Conservation (phyloP, 2,329 filamentous ascomycete genomes). For the Verticillium tricorpus region DNA sequence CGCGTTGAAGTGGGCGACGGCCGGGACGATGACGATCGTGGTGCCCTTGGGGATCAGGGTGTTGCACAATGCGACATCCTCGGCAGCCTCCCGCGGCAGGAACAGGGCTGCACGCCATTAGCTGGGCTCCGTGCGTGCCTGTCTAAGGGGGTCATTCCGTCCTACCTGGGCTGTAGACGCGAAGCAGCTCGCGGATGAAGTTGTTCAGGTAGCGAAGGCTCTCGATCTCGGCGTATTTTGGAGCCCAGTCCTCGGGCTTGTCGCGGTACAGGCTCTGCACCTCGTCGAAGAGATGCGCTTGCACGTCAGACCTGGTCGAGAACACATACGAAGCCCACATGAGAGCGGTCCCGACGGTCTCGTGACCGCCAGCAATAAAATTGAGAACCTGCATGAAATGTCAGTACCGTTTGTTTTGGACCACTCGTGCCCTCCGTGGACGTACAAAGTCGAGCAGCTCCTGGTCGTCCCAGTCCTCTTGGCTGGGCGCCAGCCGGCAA, state of each 20-base stretch:
- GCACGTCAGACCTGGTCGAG: conserved; percentile 5
- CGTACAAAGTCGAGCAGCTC: conserved; percentile 20
- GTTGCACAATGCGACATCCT: conserved; percentile 22
- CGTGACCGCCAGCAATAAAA: conserved; percentile 16
- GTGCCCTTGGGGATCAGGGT: conserved; percentile 23
- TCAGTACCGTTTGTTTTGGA: conserved; percentile 9
- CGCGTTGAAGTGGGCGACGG: conserved; percentile 19
- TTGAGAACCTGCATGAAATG: conserved; percentile 17
- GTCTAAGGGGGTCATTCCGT: not conserved
- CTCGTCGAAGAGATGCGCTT: conserved; percentile 7
- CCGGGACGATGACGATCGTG: conserved; percentile 18
- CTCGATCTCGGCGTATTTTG: conserved; percentile 30
- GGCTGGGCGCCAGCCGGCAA: conserved; percentile 6
- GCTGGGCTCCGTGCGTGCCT: not conserved
- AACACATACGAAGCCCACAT: conserved; percentile 11
- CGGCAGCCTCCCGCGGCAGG: conserved; percentile 16
- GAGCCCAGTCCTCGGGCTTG: conserved; percentile 21
- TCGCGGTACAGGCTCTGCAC: conserved; percentile 24
- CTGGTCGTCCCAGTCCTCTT: conserved; percentile 14
- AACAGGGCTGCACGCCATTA: conserved; percentile 12
- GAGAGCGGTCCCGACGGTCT: conserved; percentile 11
- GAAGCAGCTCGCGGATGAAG: conserved; percentile 31
- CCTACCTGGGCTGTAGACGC: conserved; percentile 26
- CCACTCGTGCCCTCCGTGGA: not conserved
- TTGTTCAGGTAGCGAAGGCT: conserved; percentile 42